These are phyloP conservation scores for Trifolium fragiferum DNA, from an alignment of 306 rosid genomes.

Conservation along the genomic window DNA sequence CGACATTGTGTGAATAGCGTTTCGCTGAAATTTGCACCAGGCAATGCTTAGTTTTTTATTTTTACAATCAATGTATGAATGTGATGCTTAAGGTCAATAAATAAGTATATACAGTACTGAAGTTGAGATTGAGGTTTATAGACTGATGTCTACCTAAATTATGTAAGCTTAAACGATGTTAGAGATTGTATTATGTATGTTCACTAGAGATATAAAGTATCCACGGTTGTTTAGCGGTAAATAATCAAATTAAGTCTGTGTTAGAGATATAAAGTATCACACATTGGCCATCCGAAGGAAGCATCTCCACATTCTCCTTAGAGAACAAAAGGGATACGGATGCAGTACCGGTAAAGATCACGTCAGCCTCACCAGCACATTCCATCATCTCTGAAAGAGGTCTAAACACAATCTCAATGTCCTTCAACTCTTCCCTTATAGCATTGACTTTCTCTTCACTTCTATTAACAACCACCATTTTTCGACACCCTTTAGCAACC, in stretches of 20 bases:
- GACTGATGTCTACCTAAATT: constrained; percentile 10
- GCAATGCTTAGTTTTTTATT: constrained; percentile 49
- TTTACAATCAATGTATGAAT: constrained; percentile 1
- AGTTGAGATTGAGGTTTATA: constrained; percentile 1
- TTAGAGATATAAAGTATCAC: too few species aligned
- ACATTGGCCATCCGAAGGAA: constrained; percentile 52
- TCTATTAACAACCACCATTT: constrained; percentile 80
- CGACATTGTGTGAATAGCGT: constrained; percentile 72
- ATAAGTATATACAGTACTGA: constrained; percentile 13
- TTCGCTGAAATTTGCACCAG: constrained; percentile 72
- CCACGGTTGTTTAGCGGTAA: too few species aligned
- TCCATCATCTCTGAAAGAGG: constrained; percentile 67
- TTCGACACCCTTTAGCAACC: constrained; percentile 78
- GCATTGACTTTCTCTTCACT: constrained; percentile 70
- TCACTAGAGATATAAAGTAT: not conserved
- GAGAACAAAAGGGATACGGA: constrained; percentile 68
- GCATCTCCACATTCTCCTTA: constrained; percentile 68
- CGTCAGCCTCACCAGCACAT: constrained; percentile 71
- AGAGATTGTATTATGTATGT: not conserved
- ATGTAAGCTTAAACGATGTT: constrained; percentile 28
- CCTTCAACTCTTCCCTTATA: constrained; percentile 60
- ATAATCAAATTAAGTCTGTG: too few species aligned
- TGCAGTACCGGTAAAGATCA: constrained; percentile 85
- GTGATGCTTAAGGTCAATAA: constrained; percentile 9
- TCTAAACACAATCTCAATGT: constrained; percentile 66